Conservation (phyloP, 768 basidiomycete genomes). For the Tulasnella calospora region DNA sequence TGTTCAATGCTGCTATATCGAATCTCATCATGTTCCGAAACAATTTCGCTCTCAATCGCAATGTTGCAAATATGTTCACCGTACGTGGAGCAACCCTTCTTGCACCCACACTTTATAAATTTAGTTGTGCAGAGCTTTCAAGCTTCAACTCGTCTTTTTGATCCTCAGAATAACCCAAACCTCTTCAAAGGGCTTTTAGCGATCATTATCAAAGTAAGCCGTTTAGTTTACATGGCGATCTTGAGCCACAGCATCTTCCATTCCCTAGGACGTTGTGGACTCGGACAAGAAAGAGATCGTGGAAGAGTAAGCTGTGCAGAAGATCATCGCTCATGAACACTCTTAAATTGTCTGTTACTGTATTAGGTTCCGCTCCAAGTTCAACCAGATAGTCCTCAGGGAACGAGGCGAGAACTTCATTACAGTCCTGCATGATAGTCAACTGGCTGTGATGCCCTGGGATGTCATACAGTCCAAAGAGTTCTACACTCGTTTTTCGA, state of each 20-base stretch:
- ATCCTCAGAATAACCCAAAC: constrained; percentile 54
- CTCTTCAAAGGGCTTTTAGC: constrained; percentile 55
- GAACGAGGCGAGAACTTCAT: constrained; percentile 62
- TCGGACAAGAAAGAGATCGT: constrained; percentile 55
- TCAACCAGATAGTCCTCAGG: constrained; percentile 55
- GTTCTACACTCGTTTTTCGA: constrained; percentile 53
- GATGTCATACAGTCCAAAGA: constrained; percentile 58
- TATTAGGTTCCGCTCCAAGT: constrained; percentile 56
- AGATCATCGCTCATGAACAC: no score
- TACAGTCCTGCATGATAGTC: constrained; percentile 52
- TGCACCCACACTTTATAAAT: not conserved
- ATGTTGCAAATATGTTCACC: constrained; percentile 55
- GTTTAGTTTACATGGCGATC: no score
- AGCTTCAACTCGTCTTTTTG: constrained; percentile 41
- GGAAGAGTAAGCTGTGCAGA: constrained; percentile 42
- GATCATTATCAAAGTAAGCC: constrained; percentile 60
- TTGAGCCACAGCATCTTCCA: no score
- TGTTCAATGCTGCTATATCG: constrained; percentile 62
- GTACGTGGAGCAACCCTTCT: constrained; percentile 36
- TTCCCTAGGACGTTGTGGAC: constrained; percentile 57
- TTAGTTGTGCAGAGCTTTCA: constrained; percentile 28
- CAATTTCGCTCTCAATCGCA: constrained; percentile 57
- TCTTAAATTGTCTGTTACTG: no score
- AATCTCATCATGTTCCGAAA: constrained; percentile 61
- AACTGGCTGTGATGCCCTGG: constrained; percentile 58